These are phyloP conservation scores for Ophiostoma quercus DNA, from an alignment of 2,329 filamentous ascomycete species.

Conservation along the genomic window DNA sequence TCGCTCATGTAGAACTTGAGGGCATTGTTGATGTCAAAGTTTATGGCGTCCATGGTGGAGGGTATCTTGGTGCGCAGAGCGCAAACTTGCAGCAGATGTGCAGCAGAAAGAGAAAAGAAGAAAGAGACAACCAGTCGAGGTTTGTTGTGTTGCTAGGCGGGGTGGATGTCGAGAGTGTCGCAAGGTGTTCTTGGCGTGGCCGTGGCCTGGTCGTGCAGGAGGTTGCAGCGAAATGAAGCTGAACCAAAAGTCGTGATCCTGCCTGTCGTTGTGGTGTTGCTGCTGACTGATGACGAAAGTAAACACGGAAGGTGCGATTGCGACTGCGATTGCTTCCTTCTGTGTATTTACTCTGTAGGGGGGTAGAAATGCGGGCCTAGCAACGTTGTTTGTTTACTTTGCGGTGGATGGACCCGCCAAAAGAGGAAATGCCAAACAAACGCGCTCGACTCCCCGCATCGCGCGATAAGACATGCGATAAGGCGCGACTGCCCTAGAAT, in stretches of 20 bases:
- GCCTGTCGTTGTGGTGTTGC: not conserved
- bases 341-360: not conserved
- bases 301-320: conserved; percentile 2
- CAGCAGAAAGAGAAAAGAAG: not conserved
- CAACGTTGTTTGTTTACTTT: conserved; percentile 37
- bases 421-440: conserved; percentile 22
- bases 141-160: not conserved
- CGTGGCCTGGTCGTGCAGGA: conserved; percentile 1
- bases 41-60: conserved; percentile 61
- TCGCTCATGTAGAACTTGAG: conserved; percentile 97
- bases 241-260: conserved; percentile 8
- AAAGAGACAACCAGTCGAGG: not conserved
- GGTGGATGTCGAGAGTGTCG: not conserved
- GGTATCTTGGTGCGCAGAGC: conserved; percentile 14
- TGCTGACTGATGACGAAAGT: conserved; percentile 17
- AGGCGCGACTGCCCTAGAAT: not conserved
- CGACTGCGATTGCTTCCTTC: not conserved
- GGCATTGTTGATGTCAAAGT: conserved; percentile 94
- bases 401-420: conserved; percentile 17
- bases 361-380: conserved; percentile 17
- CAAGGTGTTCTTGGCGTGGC: not conserved
- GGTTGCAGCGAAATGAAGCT: conserved; percentile 7
- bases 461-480: conserved; percentile 9
- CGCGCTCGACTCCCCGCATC: conserved; percentile 6
- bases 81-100: conserved; percentile 7